These are phyloP conservation scores for Colletotrichum musae DNA, from an alignment of 2,329 filamentous ascomycete species.

Conservation along the genomic window DNA sequence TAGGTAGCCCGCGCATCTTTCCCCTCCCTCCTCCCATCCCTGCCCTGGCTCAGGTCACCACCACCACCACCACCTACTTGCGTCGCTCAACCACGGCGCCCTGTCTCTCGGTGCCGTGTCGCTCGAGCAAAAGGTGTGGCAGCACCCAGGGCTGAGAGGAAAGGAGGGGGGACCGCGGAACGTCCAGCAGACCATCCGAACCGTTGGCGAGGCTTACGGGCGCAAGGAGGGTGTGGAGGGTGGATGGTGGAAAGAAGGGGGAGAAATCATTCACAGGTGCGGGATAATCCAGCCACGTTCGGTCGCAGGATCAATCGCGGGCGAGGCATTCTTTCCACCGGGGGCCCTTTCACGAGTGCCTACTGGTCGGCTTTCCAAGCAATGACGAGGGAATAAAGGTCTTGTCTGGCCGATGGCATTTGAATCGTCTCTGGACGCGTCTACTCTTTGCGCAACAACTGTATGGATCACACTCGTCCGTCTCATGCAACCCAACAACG, in stretches of 20 bases:
- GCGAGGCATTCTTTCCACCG: constrained; percentile 22
- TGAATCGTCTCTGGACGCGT: constrained; percentile 18
- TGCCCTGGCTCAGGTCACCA: background rate
- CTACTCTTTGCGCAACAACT: constrained; percentile 4
- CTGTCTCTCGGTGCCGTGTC: background rate
- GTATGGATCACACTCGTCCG: constrained; percentile 1
- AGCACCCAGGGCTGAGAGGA: too few relatives aligned
- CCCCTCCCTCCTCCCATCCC: background rate
- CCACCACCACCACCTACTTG: too few relatives aligned
- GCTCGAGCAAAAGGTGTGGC: too few relatives aligned
- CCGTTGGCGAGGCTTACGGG: constrained; percentile 19
- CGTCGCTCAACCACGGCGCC: too few relatives aligned
- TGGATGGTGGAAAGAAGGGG: background rate
- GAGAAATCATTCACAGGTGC: too few relatives aligned
- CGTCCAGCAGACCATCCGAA: background rate
- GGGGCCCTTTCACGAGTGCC: background rate
- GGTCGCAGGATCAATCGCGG: background rate
- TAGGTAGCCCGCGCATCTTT: background rate
- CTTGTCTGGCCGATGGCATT: constrained; percentile 8
- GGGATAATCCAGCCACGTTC: constrained; percentile 17
- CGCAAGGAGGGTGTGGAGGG: background rate
- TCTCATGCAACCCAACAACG: constrained; percentile 3
- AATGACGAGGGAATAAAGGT: background rate
- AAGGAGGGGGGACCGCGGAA: too few relatives aligned
- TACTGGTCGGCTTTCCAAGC: constrained; percentile 13